phyloP scores from a whole-genome alignment of 306 rosid genomes.

The Ammopiptanthus mongolicus region DNA sequence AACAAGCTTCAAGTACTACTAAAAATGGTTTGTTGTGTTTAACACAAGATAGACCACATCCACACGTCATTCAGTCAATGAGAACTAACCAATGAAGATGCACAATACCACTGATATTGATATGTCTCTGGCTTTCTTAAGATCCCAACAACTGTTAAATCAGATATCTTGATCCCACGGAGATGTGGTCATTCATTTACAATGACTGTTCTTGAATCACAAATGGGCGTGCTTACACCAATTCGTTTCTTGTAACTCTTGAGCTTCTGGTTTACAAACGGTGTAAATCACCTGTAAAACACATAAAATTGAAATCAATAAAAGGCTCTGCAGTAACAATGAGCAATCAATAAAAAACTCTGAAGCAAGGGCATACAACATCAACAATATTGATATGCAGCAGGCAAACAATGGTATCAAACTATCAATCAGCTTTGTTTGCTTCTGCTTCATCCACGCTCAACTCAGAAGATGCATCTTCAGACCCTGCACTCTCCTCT shows the following conservation, averaged over 20 bases:
- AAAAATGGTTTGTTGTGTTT: background rate
- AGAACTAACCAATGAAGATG: background rate
- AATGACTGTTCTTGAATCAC: background rate
- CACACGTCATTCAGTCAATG: background rate
- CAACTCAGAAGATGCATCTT: constrained; percentile 37
- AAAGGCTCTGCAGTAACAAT: background rate
- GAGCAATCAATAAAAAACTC: constrained; percentile 1
- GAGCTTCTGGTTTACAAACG: background rate
- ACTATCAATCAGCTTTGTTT: constrained; percentile 34
- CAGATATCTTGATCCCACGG: constrained; percentile 1
- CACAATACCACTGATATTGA: background rate
- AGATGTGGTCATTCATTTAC: constrained; percentile 4
- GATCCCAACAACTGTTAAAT: background rate
- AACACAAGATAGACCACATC: background rate
- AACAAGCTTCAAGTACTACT: background rate
- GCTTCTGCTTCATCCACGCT: constrained; percentile 32
- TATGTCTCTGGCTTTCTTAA: background rate
- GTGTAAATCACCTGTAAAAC: constrained; percentile 14
- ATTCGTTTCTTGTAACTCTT: background rate
- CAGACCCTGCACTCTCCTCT: constrained; percentile 33
- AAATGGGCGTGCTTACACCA: background rate
- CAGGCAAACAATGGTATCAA: constrained; percentile 15
- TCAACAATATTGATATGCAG: constrained; percentile 14
- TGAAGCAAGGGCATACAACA: constrained; percentile 21
- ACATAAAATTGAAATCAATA: constrained; percentile 13